These are phyloP conservation scores for Xylariaceae sp. DNA, from an alignment of 2,329 filamentous ascomycete genomes.

Conservation along the genomic window DNA sequence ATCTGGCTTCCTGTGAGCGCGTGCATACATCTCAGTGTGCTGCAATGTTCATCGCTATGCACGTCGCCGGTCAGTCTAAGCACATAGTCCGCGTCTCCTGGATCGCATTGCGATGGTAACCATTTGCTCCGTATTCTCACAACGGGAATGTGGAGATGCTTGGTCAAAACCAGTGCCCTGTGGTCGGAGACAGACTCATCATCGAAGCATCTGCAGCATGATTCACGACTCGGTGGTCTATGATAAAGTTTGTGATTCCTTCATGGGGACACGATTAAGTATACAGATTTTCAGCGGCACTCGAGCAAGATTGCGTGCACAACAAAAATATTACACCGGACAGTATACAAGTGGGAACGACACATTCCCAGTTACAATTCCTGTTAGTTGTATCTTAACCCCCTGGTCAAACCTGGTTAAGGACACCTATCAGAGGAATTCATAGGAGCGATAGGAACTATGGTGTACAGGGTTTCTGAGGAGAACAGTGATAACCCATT, in stretches of 20 bases:
- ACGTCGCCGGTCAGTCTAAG: conserved; percentile 1
- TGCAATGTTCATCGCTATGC: neutral
- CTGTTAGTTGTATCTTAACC: neutral
- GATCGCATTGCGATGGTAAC: neutral
- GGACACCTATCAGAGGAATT: neutral
- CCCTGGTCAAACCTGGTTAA: neutral
- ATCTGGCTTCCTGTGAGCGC: conserved; percentile 63
- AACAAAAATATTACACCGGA: neutral
- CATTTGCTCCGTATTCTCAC: neutral
- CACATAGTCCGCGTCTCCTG: neutral
- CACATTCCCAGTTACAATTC: neutral
- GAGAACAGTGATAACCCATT: neutral
- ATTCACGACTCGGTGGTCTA: neutral
- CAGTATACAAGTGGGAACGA: neutral
- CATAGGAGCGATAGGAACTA: neutral
- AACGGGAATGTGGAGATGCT: too few species aligned
- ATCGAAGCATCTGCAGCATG: neutral
- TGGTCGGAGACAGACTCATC: neutral
- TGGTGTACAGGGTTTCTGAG: neutral
- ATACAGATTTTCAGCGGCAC: neutral
- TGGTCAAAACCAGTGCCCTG: neutral
- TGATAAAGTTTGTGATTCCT: conserved; percentile 4
- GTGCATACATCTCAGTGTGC: conserved; percentile 9
- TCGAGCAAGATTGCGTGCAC: neutral
- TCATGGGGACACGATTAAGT: too few species aligned